Evolutionary conservation across 2,329 filamentous ascomycete species (phyloP).

Genomic region (Pyricularia sp.): DNA sequence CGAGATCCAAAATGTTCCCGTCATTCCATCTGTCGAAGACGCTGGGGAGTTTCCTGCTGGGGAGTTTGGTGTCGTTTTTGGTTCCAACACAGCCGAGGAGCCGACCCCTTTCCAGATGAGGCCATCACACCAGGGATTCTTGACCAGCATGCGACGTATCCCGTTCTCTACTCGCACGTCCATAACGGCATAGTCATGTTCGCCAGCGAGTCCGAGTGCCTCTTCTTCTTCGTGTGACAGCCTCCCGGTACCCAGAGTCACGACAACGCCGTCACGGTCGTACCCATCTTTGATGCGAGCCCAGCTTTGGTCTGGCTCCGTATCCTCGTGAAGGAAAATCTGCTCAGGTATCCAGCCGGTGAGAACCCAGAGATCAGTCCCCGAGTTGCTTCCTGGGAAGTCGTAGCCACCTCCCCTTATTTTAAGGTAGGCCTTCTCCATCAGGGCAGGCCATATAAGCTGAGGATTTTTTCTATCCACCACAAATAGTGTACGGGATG

Average conservation of each 20-base stretch:
- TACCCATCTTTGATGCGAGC: slow-evolving; percentile 65
- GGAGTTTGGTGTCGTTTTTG: slow-evolving; percentile 11
- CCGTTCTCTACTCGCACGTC: slow-evolving; percentile 58
- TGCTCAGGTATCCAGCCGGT: slow-evolving; percentile 98
- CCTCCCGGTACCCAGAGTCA: slow-evolving; percentile 84
- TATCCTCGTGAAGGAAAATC: slow-evolving; percentile 80
- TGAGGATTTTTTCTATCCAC: slow-evolving; percentile 73
- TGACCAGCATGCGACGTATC: slow-evolving; percentile 66
- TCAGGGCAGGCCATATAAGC: slow-evolving; percentile 82
- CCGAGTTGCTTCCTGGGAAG: slow-evolving; percentile 95
- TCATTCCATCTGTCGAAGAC: slow-evolving; percentile 24
- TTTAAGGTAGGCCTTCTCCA: slow-evolving; percentile 96
- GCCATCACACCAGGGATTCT: slow-evolving; percentile 92
- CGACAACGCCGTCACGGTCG: slow-evolving; percentile 67
- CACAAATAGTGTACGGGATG: slow-evolving; percentile 71
- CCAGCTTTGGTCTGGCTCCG: slow-evolving; percentile 72
- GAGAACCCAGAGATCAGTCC: slow-evolving; percentile 85
- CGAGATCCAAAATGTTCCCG: slow-evolving; percentile 90
- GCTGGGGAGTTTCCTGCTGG: slow-evolving; percentile 11
- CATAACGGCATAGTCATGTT: slow-evolving; percentile 91
- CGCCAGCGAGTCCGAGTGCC: slow-evolving; percentile 71
- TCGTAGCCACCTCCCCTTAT: slow-evolving; percentile 86
- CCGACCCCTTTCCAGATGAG: slow-evolving; percentile 57
- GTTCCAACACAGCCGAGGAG: slow-evolving; percentile 17
- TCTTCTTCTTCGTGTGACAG: slow-evolving; percentile 70